phyloP scores from a whole-genome alignment of 177 flowering plant genomes.

The Vitis hybrid region DNA sequence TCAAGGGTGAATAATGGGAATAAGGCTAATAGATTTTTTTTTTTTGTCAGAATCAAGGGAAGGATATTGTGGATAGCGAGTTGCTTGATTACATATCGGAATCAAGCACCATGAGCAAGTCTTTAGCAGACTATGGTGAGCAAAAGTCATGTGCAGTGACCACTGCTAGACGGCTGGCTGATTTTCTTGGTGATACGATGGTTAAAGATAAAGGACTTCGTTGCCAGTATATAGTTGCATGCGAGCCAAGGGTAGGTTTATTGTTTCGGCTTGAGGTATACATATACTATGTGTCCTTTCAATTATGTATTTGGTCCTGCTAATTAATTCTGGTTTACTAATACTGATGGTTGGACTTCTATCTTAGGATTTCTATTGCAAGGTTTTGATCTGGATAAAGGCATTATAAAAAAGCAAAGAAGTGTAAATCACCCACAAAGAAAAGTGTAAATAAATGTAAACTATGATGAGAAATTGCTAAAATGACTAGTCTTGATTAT shows the following conservation, averaged over 20 bases:
- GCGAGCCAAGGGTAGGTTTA: slow-evolving; percentile 83
- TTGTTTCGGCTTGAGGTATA: slow-evolving; percentile 3
- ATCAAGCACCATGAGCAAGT: slow-evolving; percentile 99
- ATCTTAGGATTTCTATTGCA: no score
- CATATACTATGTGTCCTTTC: background rate
- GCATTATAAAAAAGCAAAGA: no score
- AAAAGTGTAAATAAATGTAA: no score
- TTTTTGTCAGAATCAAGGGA: slow-evolving; percentile 79
- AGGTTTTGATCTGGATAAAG: no score
- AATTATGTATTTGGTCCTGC: background rate
- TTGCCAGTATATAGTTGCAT: slow-evolving; percentile 93
- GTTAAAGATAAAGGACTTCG: slow-evolving; percentile 96
- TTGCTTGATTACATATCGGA: slow-evolving; percentile 96
- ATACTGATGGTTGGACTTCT: no score
- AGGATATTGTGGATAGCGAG: slow-evolving; percentile 91
- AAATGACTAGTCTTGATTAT: no score
- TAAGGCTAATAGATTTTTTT: background rate
- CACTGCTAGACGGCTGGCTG: slow-evolving; percentile 93
- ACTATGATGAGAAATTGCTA: no score
- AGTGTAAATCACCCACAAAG: no score
- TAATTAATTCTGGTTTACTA: background rate
- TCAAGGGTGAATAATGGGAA: background rate
- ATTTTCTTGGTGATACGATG: slow-evolving; percentile 97
- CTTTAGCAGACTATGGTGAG: slow-evolving; percentile 89
- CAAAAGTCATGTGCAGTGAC: slow-evolving; percentile 99